A percentile compares a stretch with the other conserved stretches of the same genome.
These are phyloP conservation scores for Hypoxylon sp. DNA, from an alignment of 2,329 filamentous ascomycete species.

Conservation along the genomic window DNA sequence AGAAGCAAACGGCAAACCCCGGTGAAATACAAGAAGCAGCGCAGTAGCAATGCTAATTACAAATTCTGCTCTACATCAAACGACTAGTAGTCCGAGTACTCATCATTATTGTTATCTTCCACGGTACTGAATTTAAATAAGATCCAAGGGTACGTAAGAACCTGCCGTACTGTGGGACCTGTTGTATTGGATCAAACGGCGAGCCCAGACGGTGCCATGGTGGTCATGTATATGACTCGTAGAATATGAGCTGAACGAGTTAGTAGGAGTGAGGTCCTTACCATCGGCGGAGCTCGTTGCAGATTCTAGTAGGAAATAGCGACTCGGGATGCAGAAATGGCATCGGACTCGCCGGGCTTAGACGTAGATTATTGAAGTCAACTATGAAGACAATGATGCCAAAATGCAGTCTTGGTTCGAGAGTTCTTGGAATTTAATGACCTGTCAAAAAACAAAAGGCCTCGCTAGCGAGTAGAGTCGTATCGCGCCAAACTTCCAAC, in stretches of 20 bases:
- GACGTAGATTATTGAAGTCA: background rate
- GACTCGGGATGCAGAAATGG: background rate
- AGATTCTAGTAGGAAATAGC: background rate
- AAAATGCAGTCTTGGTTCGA: background rate
- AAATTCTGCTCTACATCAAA: slow-evolving; percentile 16
- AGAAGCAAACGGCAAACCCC: background rate
- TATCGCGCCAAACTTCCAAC: slow-evolving; percentile 6
- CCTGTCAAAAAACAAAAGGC: slow-evolving; percentile 10
- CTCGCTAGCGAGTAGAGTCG: slow-evolving; percentile 13
- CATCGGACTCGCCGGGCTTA: background rate
- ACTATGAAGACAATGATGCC: background rate
- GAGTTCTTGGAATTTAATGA: slow-evolving; percentile 17
- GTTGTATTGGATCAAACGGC: background rate
- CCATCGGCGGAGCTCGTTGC: background rate
- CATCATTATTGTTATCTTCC: slow-evolving; percentile 1
- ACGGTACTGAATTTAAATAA: slow-evolving; percentile 6
- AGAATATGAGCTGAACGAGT: background rate
- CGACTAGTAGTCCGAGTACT: background rate
- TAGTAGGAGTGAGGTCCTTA: background rate
- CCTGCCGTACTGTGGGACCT: slow-evolving; percentile 13
- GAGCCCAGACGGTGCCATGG: slow-evolving; percentile 6
- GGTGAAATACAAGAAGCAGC: background rate
- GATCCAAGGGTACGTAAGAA: slow-evolving; percentile 9
- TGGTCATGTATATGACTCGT: slow-evolving; percentile 6
- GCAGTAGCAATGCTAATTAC: slow-evolving; percentile 7